phyloP scores from a whole-genome alignment of 495 filamentous ascomycete species.

The Penicillium desertorum region DNA sequence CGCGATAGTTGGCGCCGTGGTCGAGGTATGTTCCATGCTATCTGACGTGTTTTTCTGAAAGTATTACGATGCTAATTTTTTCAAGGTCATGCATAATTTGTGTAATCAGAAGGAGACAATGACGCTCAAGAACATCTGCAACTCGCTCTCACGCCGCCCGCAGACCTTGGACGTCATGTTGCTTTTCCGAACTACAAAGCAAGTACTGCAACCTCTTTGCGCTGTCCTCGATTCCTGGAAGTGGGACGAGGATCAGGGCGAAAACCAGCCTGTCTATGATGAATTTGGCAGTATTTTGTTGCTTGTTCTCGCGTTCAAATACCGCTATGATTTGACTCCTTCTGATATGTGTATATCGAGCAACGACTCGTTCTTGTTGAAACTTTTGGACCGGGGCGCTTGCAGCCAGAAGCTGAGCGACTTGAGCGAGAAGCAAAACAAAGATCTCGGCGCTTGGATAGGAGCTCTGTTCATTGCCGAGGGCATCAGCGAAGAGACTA shows the following conservation, averaged over 20 bases:
- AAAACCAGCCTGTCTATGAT: slow-evolving; percentile 95
- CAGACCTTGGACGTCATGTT: slow-evolving; percentile 80
- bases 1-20: slow-evolving; percentile 78
- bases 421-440: slow-evolving; percentile 69
- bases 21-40: slow-evolving; percentile 56
- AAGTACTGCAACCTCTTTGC: slow-evolving; percentile 80
- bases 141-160: slow-evolving; percentile 73
- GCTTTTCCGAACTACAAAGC: slow-evolving; percentile 74
- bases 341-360: slow-evolving; percentile 63
- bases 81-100: slow-evolving; percentile 70
- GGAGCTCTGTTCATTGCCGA: slow-evolving; percentile 82
- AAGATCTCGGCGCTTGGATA: slow-evolving; percentile 81
- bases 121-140: slow-evolving; percentile 82
- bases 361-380: slow-evolving; percentile 72
- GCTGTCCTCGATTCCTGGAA: slow-evolving; percentile 83
- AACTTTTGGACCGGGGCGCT: slow-evolving; percentile 66
- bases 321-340: slow-evolving; percentile 73
- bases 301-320: slow-evolving; percentile 74
- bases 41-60: not conserved
- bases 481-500: slow-evolving; percentile 80
- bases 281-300: slow-evolving; percentile 91
- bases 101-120: slow-evolving; percentile 87
- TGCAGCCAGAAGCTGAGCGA: slow-evolving; percentile 61
- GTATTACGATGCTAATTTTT: slow-evolving; percentile 14
- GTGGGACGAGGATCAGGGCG: slow-evolving; percentile 89